A percentile compares a stretch with the other conserved stretches of the same genome.
phyloP scores from a whole-genome alignment of 768 basidiomycete genomes.

The Psilocybe cyanescens region DNA sequence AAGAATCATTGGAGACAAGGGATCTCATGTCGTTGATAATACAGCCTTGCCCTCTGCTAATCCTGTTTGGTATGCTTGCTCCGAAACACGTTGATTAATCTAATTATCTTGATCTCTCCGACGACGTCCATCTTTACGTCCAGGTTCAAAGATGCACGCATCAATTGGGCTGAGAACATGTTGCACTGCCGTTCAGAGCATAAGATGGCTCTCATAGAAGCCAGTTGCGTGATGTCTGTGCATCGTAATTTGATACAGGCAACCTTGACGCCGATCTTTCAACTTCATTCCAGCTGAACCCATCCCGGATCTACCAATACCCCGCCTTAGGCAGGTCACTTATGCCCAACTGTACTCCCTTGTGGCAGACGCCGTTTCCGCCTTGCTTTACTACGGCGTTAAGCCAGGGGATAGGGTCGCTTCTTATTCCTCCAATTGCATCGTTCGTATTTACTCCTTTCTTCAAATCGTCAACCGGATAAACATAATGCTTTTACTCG shows the following conservation, averaged over 20 bases:
- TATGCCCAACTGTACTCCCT: constrained; percentile 62
- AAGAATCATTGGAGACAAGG: constrained; percentile 64
- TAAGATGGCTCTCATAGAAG: constrained; percentile 71
- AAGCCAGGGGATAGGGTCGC: constrained; percentile 73
- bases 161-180: constrained; percentile 89
- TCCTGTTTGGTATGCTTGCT: constrained; percentile 60
- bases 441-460: constrained; percentile 47
- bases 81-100: constrained; percentile 10
- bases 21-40: constrained; percentile 59
- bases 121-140: constrained; percentile 7
- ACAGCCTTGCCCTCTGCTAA: constrained; percentile 57
- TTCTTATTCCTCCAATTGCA: constrained; percentile 79
- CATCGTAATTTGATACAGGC: constrained; percentile 12
- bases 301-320: constrained; percentile 47
- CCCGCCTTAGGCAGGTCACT: constrained; percentile 47
- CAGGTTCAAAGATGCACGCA: constrained; percentile 58
- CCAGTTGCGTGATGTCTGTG: constrained; percentile 50
- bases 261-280: constrained; percentile 10
- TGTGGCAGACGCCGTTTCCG: constrained; percentile 61
- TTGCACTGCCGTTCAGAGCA: constrained; percentile 56
- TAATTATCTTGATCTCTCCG: constrained; percentile 4
- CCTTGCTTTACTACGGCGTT: constrained; percentile 54
- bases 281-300: constrained; percentile 58
- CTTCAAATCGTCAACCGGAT: constrained; percentile 1
- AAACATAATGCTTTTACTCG: constrained; percentile 14